Conservation (phyloP, 1,139 yeast species). For the Yamadazyma dendronema region DNA sequence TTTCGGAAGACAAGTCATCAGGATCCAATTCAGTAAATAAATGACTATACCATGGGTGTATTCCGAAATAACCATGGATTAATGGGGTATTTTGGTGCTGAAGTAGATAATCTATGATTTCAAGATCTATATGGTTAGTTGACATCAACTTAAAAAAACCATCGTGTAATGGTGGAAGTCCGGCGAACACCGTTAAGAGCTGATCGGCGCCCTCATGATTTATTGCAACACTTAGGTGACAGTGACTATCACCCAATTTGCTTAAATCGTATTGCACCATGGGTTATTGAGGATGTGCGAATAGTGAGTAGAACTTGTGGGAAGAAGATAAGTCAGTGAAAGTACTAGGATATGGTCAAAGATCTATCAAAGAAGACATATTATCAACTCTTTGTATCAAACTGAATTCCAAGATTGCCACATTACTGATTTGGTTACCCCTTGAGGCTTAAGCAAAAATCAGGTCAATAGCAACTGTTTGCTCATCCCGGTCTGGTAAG, state of each 20-base stretch:
- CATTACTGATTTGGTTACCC: not conserved
- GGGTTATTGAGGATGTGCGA: not conserved
- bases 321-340: no score
- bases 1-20: constrained; percentile 15
- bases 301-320: not conserved
- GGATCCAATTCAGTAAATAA: constrained; percentile 35
- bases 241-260: constrained; percentile 13
- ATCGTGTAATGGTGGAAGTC: not conserved
- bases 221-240: constrained; percentile 14
- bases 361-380: no score
- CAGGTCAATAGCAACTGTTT: not conserved
- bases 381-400: no score
- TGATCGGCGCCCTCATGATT: not conserved
- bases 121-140: constrained; percentile 52
- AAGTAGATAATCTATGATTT: constrained; percentile 31
- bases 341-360: not conserved
- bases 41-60: constrained; percentile 92
- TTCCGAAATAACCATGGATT: constrained; percentile 68
- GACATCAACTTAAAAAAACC: constrained; percentile 48
- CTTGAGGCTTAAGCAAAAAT: not conserved
- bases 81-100: constrained; percentile 20
- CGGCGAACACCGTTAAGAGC: constrained; percentile 2
- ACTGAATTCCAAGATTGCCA: not conserved
- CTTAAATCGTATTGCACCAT: not conserved
- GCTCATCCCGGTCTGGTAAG: not conserved